These are phyloP conservation scores for Leonotis leonurus DNA, from an alignment of 257 asterid species.

Conservation along the genomic window DNA sequence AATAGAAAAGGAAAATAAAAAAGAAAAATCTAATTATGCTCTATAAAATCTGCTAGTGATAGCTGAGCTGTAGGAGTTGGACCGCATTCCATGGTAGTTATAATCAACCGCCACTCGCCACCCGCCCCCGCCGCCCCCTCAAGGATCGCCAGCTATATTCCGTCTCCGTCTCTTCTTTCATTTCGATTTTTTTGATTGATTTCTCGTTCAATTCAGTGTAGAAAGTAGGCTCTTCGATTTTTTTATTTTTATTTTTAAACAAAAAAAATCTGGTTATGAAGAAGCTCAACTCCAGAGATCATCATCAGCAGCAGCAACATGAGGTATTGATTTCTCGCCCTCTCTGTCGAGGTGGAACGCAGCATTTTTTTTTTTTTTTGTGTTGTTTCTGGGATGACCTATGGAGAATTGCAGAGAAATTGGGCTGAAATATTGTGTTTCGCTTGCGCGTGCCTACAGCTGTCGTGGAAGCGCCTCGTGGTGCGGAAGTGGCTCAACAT, in stretches of 20 bases:
- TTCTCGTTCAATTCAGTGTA: slow-evolving; percentile 6
- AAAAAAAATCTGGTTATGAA: slow-evolving; percentile 18
- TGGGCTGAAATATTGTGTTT: slow-evolving; percentile 88
- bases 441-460: slow-evolving; percentile 90
- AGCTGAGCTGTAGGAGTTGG: not conserved
- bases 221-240: slow-evolving; percentile 1
- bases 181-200: slow-evolving; percentile 1
- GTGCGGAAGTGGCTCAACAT: slow-evolving; percentile 86
- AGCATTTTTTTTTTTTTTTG: not conserved
- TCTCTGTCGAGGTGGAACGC: not conserved
- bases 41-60: slow-evolving; percentile 8
- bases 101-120: slow-evolving; percentile 1
- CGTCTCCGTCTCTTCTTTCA: not conserved
- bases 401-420: slow-evolving; percentile 57
- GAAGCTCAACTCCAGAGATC: slow-evolving; percentile 24
- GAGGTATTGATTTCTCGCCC: slow-evolving; percentile 24
- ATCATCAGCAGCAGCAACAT: slow-evolving; percentile 17
- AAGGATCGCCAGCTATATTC: slow-evolving; percentile 6
- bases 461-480: slow-evolving; percentile 82
- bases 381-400: slow-evolving; percentile 15
- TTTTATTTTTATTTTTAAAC: not conserved
- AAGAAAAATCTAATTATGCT: too few relatives aligned
- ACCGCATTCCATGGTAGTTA: slow-evolving; percentile 19
- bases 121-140: not conserved
- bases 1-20: too few relatives aligned